Evolutionary conservation across 2,329 filamentous ascomycete species (phyloP), one percentile per base, ranked within the genome.

Genomic region (Hymenoscyphus albidus): DNA sequence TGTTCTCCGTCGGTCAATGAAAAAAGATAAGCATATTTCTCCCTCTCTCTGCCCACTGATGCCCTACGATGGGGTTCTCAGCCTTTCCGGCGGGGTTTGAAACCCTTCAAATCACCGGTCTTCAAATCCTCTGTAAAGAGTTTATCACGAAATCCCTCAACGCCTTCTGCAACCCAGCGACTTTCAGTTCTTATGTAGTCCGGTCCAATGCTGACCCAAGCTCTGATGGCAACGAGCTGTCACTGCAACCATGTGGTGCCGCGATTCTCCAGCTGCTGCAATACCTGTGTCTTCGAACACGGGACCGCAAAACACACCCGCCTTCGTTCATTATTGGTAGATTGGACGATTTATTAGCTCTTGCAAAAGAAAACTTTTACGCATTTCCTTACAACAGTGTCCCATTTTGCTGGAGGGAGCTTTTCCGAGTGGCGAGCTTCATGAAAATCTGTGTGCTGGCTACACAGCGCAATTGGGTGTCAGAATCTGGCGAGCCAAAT

Each of bases 361-460:
- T 90, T 14, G 84, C 88, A 0, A 86, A 87, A 63, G 79, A 84
- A 54, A 89, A 87, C 68, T 85, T 94, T 67, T 89, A 93, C 70
- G 83, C 88, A 3, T 92, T 85, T 67, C 82, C 86, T 1, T 93
- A 86, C 74, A 84, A 83, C 67, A 81, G 87, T 39, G 83, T 94
- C 5, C 89, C 88, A 0, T 73, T 75, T 9, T 85, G 83, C 71
- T 95, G 91, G 91, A 80, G 88, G 31, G 80, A 86, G 68, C 77
- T 93, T 5, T 93, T 91, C 73, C 88, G 88, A 0, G 89, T 93
- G 63, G 85, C 88, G 1, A 84, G 85, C 63, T 81, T 94, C 12
- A 80, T 90, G 72, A 84, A 84, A 69, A 88, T 87, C 27, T 78
- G 80, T 68, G 68, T 65, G 67, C 32, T 73, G 7, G 57, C 77